phyloP scores from a whole-genome alignment of 2,329 filamentous ascomycete species.

The Dactylellina parvicollis region DNA sequence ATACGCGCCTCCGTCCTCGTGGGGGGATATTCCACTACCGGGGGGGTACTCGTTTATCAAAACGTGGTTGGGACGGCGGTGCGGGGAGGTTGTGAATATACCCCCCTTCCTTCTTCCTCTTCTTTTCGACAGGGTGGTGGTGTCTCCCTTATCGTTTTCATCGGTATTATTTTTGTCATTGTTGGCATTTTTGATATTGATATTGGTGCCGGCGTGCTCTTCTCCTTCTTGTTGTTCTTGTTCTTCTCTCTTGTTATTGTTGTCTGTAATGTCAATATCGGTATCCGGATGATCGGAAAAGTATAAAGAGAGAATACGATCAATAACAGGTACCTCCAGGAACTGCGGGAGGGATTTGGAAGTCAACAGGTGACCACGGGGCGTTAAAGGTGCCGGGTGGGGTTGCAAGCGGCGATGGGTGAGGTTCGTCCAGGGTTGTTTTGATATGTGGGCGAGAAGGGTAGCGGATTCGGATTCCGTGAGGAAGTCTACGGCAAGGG shows the following conservation, averaged over 20 bases:
- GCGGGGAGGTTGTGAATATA: slow-evolving; percentile 73
- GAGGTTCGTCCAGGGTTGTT: slow-evolving; percentile 84
- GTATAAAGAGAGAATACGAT: slow-evolving; percentile 63
- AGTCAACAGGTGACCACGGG: slow-evolving; percentile 77
- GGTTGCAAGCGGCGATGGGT: slow-evolving; percentile 90
- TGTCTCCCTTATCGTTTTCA: too few relatives aligned
- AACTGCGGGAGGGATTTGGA: slow-evolving; percentile 76
- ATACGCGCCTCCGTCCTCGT: slow-evolving; percentile 92
- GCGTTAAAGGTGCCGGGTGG: slow-evolving; percentile 83
- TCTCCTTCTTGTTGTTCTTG: too few relatives aligned
- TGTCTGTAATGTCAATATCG: too few relatives aligned
- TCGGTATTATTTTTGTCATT: neutral
- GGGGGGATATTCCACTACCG: slow-evolving; percentile 94
- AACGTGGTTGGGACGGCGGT: slow-evolving; percentile 84
- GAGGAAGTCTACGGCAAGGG: slow-evolving; percentile 45
- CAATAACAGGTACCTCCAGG: slow-evolving; percentile 75
- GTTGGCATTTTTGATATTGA: neutral
- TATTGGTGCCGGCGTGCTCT: too few relatives aligned
- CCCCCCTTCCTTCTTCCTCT: slow-evolving; percentile 53
- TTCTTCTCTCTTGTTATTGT: too few relatives aligned
- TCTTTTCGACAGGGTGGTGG: too few relatives aligned
- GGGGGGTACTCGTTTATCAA: slow-evolving; percentile 91
- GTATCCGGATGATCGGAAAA: too few relatives aligned
- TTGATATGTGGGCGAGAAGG: slow-evolving; percentile 61
- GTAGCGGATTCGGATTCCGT: slow-evolving; percentile 64